Evolutionary conservation across 495 filamentous ascomycete genomes (phyloP).

Genomic region (Alectoria sarmentosa): DNA sequence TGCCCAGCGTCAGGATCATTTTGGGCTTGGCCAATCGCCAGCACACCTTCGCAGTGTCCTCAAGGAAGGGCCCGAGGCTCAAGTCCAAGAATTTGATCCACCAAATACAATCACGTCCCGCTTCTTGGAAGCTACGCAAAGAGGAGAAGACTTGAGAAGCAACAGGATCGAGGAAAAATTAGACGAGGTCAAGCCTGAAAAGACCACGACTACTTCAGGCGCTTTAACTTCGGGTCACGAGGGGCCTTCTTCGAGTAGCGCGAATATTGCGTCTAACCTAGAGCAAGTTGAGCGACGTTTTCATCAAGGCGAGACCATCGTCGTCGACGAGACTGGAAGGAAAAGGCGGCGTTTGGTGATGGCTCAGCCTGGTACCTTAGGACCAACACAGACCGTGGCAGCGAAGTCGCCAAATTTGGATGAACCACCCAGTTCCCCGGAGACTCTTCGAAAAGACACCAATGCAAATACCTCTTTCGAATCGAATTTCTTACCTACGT

Average conservation of each 20-base stretch:
- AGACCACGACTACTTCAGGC: background rate
- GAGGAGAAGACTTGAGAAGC: background rate
- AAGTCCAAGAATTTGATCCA: background rate
- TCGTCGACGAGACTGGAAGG: conserved; percentile 34
- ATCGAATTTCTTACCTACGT: background rate
- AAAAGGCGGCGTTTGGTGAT: conserved; percentile 37
- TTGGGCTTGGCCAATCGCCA: background rate
- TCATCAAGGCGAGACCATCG: conserved; percentile 24
- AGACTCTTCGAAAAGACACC: background rate
- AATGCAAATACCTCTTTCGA: background rate
- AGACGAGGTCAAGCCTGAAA: background rate
- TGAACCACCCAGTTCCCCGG: background rate
- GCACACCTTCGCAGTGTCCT: background rate
- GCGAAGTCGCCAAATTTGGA: background rate
- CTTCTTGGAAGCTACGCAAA: background rate
- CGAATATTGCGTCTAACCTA: background rate
- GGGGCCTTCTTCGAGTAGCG: background rate
- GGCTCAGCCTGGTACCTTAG: background rate
- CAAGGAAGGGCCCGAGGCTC: background rate
- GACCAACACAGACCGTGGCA: background rate
- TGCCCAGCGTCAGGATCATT: background rate
- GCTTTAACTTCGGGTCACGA: background rate
- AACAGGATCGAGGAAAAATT: background rate
- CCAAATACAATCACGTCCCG: background rate
- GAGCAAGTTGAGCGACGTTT: background rate